These are phyloP conservation scores for Tolypocladium endophyticum DNA, from an alignment of 2,329 filamentous ascomycete species.

Conservation along the genomic window DNA sequence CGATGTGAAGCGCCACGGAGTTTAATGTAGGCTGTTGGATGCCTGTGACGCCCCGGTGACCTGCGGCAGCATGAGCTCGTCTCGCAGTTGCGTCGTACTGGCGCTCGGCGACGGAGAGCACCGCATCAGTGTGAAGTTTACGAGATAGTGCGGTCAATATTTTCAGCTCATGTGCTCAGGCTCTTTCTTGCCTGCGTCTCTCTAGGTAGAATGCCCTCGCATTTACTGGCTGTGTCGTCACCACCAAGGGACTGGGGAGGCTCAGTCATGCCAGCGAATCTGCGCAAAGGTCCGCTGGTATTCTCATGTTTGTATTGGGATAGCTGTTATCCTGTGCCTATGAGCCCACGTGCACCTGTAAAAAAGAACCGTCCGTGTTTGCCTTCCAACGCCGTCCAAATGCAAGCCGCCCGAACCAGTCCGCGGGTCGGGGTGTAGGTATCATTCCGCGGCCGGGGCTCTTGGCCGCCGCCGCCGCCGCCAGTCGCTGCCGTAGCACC, in stretches of 20 bases:
- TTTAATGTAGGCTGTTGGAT: background rate
- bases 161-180: background rate
- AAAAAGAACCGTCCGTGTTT: background rate
- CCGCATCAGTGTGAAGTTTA: background rate
- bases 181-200: background rate
- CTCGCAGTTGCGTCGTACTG: background rate
- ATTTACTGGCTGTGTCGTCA: background rate
- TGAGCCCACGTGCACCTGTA: background rate
- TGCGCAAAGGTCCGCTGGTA: background rate
- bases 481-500: background rate
- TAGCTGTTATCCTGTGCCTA: background rate
- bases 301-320: background rate
- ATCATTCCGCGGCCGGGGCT: background rate
- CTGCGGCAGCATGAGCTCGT: background rate
- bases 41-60: background rate
- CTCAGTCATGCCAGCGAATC: background rate
- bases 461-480: background rate
- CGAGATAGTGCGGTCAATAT: no score
- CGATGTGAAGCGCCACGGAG: background rate
- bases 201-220: background rate
- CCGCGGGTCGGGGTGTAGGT: background rate
- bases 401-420: background rate
- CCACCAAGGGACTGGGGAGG: background rate
- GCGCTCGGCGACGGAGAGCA: background rate
- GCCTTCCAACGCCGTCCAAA: conserved; percentile 8